Base-by-base conservation (phyloP, 768 basidiomycete species). In the Agaricus bisporus region DNA sequence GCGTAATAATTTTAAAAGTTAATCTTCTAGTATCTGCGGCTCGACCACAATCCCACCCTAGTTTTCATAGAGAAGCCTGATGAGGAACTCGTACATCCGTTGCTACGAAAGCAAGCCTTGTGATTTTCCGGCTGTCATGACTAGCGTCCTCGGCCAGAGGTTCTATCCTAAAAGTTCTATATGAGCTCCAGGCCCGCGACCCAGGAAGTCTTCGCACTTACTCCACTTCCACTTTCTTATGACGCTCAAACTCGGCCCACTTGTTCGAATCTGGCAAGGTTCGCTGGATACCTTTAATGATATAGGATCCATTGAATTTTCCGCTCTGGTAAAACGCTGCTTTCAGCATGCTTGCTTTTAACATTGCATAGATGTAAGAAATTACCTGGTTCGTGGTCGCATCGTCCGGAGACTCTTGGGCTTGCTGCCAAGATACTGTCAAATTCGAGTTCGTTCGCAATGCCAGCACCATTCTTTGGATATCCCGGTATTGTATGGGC, bases 391-490 rank as follows among this genome's bases (percentile, higher is more conserved):
- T 54, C 18, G 53, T 54, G n/a, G 46, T 47, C 32, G 52, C 8
- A 42, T 54, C 39, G 20, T 17, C 17, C 8, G 53, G 46, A 10
- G 36, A 25, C 14, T 54, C 53, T 25, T 18, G 53, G 7, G 53
- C 47, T 42, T 48, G 53, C 32, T 54, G 53, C 53, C 53, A 54
- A 5, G 46, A 42, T 22, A 54, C 53, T 17, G 28, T 48, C 36
- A 54, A 22, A 22, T 35, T 48, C 36, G 53, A 54, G 6, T 41
- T 50, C 22, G 41, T 55, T 14, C 57, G 44, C 46, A 58, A 38
- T 10, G 32, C 42, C 49, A 58, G 36, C 15, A 55, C 57, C 54
- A 55, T 54, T 36, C 47, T 29, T 14, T 51, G 49, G 20, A 58
- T 55, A 12, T 49, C 53, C 12, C 41, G 32, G n/a, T 50, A 46